These are phyloP conservation scores for Pythium aquatile DNA, from an alignment of 352 stramenopile genomes.

Conservation along the genomic window DNA sequence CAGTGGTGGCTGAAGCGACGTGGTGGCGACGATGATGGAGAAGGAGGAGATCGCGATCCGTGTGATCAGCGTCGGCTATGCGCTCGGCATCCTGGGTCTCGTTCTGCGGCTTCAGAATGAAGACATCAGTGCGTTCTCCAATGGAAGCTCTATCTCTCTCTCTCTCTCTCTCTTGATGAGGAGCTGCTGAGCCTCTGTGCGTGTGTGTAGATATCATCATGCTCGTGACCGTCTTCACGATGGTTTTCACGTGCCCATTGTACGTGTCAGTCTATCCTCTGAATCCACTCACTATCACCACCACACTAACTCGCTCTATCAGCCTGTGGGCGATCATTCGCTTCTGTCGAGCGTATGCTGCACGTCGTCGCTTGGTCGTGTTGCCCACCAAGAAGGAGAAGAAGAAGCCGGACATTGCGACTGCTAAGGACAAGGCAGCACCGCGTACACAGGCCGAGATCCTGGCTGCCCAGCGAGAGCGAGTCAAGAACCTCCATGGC, in stretches of 20 bases:
- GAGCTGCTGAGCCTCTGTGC: not conserved
- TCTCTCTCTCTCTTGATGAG: not conserved
- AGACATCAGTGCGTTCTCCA: constrained; percentile 43
- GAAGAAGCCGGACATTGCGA: constrained; percentile 75
- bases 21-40: constrained; percentile 24
- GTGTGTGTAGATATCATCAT: constrained; percentile 62
- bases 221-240: constrained; percentile 73
- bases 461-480: constrained; percentile 67
- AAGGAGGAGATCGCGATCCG: constrained; percentile 72
- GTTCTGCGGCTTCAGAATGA: constrained; percentile 50
- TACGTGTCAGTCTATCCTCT: constrained; percentile 19
- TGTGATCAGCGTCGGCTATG: constrained; percentile 50
- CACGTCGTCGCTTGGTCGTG: constrained; percentile 52
- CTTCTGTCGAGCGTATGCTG: constrained; percentile 60
- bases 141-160: not conserved
- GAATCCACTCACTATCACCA: not conserved
- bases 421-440: constrained; percentile 50
- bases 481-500: constrained; percentile 57
- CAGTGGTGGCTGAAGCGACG: not conserved
- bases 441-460: constrained; percentile 80
- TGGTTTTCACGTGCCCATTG: constrained; percentile 84
- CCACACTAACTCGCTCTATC: constrained; percentile 6
- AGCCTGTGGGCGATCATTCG: constrained; percentile 80
- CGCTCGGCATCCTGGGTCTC: constrained; percentile 51
- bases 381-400: constrained; percentile 66